These are phyloP conservation scores for Leccinum insolens DNA, from an alignment of 1,284 basidiomycete genomes.

Conservation along the genomic window DNA sequence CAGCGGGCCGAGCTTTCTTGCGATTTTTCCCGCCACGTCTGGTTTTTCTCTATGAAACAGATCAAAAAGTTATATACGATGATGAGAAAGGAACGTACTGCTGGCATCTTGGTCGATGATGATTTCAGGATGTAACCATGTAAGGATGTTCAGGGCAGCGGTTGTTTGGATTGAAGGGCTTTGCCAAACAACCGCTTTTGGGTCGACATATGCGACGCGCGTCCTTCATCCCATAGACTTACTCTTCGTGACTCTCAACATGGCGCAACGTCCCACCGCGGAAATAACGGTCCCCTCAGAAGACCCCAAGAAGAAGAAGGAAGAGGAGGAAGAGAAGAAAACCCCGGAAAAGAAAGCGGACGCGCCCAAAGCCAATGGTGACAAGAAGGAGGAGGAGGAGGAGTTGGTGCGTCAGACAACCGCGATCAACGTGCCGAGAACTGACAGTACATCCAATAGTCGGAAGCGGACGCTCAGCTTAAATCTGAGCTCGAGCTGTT, in stretches of 20 bases:
- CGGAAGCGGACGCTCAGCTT: slow-evolving; percentile 82
- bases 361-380: slow-evolving; percentile 56
- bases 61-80: background rate
- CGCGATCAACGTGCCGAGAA: slow-evolving; percentile 17
- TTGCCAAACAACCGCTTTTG: slow-evolving; percentile 38
- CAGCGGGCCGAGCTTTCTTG: slow-evolving; percentile 8
- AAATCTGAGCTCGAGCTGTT: slow-evolving; percentile 98
- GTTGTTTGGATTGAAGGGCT: slow-evolving; percentile 37
- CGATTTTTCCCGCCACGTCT: slow-evolving; percentile 12
- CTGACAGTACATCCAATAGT: slow-evolving; percentile 47
- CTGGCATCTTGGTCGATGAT: slow-evolving; percentile 17
- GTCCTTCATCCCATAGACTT: slow-evolving; percentile 23
- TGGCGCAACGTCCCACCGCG: slow-evolving; percentile 61
- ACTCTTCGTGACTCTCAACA: slow-evolving; percentile 30
- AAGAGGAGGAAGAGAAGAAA: slow-evolving; percentile 46
- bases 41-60: slow-evolving; percentile 16
- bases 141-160: slow-evolving; percentile 1
- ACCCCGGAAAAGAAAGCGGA: slow-evolving; percentile 46
- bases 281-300: slow-evolving; percentile 65
- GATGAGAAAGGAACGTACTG: slow-evolving; percentile 16
- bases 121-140: background rate
- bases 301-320: slow-evolving; percentile 75
- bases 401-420: slow-evolving; percentile 69
- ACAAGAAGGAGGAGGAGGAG: slow-evolving; percentile 77
- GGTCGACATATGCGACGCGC: slow-evolving; percentile 32